Evolutionary conservation across 1,284 basidiomycete species (phyloP), one percentile per base, ranked within the genome.

Genomic region (Leccinum variabile): DNA sequence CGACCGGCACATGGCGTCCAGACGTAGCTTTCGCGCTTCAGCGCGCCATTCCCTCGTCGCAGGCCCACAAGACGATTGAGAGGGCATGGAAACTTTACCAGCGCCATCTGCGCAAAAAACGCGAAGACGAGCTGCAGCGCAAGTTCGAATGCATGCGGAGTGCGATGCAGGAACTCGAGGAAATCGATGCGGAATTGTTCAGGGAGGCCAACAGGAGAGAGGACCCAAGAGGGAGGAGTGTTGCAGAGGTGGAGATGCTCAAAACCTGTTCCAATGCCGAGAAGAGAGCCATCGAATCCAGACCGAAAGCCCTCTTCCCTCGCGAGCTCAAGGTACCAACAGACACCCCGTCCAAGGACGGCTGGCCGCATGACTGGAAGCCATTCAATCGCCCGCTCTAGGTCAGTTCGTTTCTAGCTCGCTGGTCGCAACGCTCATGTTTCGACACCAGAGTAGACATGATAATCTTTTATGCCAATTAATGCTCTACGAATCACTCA

Each of bases 1-100:
- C 93, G 2, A 89, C 87, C 9, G 93, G 93, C 13, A 85, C 88
- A 61, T 93, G 93, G 87, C 86, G 92, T 65, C 86, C 87, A 33
- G 87, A 93, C 71, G 87, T 89, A 41, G 86, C 79, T 60, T 82
- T 78, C 64, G 90, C 84, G 5, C 78, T 96, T 16, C 86, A 89
- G 66, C 83, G 83, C 59, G 90, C 91, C 10, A 87, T 95, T 61
- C 91, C 91, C 13, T 90, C 88, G 5, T 85, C 83, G 13, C 95
- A 98, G 77, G 94, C 94, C 0, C 94, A 98, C 79, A 88, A 94
- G 69, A 98, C 95, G 7, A 95, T 98, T 66, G 91, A 92, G 67
- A 88, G 96, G 44, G 96, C 96, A 3, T 98, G 92, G 91, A 79
- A 90, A 60, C 83, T 98, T 22, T 88, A 91, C 78, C 84, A 88